Base-by-base conservation (phyloP, 2,329 filamentous ascomycete species). In the Beauveria brongniartii region DNA sequence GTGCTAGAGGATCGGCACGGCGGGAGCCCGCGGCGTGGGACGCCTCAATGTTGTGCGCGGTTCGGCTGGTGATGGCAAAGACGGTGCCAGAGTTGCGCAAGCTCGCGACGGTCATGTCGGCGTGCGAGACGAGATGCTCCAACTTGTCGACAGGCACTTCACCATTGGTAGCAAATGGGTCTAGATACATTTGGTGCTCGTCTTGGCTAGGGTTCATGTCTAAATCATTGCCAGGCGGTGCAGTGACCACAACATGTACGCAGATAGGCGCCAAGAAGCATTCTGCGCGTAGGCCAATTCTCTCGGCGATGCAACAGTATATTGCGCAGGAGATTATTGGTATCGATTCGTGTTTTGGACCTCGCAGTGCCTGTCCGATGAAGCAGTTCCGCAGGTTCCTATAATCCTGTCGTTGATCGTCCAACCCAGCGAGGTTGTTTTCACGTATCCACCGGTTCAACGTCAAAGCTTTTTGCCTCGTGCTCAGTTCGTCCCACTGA, bases 311-410 rank as follows among this genome's bases (percentile, higher is more conserved):
- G 61, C 86, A 87, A 69, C 89, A 94, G 74, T 88, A 99, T 64
- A 97, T 96, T 63, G 88, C 88, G 60, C 88, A 88, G 1, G 91
- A 94, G 63, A 97, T 88, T 55, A 97, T 80, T 1, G 93, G 94
- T 9, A 97, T 80, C 1, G 92, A 93, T 30, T 90, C 86, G 68
- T 96, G 91, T 0, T 82, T 80, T 7, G 82, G 75, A 55, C 89
- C 86, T 41, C 84, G 86, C 48, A 97, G 78, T 4, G 90, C 91
- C 63, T 95, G 80, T 10, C 91, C 91, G 61, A 99, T 86, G 67
- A 96, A 90, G 67, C 90, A 95, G 73, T 97, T 96, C 64, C 90
- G 85, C 62, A 97, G 75, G 62, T 88, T 87, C 66, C 91, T 86
- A 70, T 94, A 97, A 59, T 88, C 84, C 47, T 77, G 71, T 8